Percentiles rank a stretch among this genome's conserved stretches.
These are phyloP conservation scores for Glebionis coronaria DNA, from an alignment of 129 eudicot species.

Conservation along the genomic window DNA sequence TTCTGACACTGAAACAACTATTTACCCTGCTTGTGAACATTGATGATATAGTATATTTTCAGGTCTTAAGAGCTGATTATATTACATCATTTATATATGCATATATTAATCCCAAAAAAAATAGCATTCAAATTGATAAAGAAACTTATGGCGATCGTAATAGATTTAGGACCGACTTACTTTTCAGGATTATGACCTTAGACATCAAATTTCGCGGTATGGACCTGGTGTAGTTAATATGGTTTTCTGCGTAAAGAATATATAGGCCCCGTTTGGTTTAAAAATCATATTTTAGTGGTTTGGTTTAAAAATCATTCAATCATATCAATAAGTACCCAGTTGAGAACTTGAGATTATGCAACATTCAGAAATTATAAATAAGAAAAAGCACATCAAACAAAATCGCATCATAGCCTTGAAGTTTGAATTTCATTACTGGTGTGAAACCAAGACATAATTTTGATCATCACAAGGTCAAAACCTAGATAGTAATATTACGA, in stretches of 20 bases:
- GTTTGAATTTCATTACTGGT: constrained; percentile 8
- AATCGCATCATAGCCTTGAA: background rate
- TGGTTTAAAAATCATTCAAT: too few relatives aligned
- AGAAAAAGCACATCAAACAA: constrained; percentile 1
- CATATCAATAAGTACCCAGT: too few relatives aligned
- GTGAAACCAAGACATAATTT: constrained; percentile 17
- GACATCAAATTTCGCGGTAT: too few relatives aligned
- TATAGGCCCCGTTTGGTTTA: too few relatives aligned
- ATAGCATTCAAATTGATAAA: background rate
- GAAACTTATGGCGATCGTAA: too few relatives aligned
- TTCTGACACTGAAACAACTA: background rate
- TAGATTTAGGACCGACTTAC: too few relatives aligned
- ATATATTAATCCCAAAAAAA: background rate
- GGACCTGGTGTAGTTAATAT: too few relatives aligned
- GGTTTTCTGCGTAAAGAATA: too few relatives aligned
- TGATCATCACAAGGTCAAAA: background rate
- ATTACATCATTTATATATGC: background rate
- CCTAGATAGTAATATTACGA: constrained; percentile 12
- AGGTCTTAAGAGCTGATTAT: background rate
- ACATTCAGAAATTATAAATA: too few relatives aligned
- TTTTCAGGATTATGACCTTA: too few relatives aligned
- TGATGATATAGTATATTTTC: background rate
- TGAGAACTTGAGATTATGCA: too few relatives aligned
- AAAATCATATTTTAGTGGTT: too few relatives aligned
- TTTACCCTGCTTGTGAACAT: background rate